Conservation (phyloP, 1,284 basidiomycete genomes). For the Malassezia furfur region DNA sequence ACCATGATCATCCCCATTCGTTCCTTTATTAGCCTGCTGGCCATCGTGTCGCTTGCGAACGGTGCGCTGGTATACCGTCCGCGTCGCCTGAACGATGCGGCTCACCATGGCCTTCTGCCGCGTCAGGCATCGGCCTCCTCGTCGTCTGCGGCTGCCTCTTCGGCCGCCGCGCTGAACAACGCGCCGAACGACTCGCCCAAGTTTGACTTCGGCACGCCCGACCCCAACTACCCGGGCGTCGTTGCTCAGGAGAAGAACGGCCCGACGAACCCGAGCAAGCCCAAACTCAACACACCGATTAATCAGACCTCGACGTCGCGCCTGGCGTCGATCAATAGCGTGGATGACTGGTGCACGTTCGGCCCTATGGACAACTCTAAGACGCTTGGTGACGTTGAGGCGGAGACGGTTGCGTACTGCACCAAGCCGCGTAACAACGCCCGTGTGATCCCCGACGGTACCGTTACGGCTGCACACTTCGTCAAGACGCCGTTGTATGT, state of each 20-base stretch:
- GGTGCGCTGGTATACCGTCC: background rate
- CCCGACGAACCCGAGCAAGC: conserved; percentile 35
- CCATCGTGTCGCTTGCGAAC: background rate
- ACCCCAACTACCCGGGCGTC: conserved; percentile 32
- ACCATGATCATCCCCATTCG: background rate
- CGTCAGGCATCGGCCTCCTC: conserved; percentile 2
- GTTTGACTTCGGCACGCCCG: conserved; percentile 39
- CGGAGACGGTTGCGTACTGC: conserved; percentile 64
- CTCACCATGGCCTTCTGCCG: background rate
- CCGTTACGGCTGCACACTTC: conserved; percentile 43
- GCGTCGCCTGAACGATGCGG: background rate
- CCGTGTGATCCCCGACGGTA: conserved; percentile 47
- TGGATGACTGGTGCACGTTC: conserved; percentile 49
- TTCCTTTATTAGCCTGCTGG: background rate
- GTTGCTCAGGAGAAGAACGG: conserved; percentile 26
- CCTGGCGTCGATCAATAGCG: conserved; percentile 41
- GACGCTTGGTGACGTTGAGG: conserved; percentile 61
- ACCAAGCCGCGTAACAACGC: conserved; percentile 52
- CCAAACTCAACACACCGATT: conserved; percentile 39
- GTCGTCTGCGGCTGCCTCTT: background rate
- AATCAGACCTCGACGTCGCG: conserved; percentile 43
- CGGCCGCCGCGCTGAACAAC: background rate
- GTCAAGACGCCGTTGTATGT: conserved; percentile 49
- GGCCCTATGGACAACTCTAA: conserved; percentile 49
- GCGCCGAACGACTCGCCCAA: conserved; percentile 13